Percentiles rank a stretch among this genome's conserved stretches.
Conservation (phyloP, 1,284 basidiomycete genomes). For the Apiotrichum sp. region DNA sequence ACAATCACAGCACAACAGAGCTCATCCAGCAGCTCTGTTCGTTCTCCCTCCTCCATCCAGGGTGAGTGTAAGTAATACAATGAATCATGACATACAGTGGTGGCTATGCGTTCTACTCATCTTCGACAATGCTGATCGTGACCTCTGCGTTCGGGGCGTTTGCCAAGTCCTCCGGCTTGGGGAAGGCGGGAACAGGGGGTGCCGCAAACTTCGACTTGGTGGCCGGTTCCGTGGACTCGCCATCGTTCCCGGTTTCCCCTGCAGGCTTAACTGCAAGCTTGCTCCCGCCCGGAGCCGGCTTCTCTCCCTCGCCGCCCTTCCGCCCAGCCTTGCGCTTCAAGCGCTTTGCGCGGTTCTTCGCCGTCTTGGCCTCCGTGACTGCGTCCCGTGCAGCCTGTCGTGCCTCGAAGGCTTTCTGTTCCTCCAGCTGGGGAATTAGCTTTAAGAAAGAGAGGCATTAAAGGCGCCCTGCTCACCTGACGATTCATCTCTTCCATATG, state of each 20-base stretch:
- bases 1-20: no score
- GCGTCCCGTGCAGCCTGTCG: slow-evolving; percentile 61
- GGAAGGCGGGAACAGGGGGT: neutral
- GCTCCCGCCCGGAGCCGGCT: slow-evolving; percentile 17
- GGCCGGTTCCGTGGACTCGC: no score
- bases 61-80: no score
- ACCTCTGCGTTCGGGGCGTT: slow-evolving; percentile 16
- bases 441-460: no score
- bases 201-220: neutral
- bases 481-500: slow-evolving; percentile 75
- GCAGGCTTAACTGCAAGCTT: slow-evolving; percentile 26
- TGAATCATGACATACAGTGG: no score
- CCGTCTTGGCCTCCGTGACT: slow-evolving; percentile 72
- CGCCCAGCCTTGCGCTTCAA: slow-evolving; percentile 76
- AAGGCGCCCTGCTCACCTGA: slow-evolving; percentile 55
- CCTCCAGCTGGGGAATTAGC: slow-evolving; percentile 54
- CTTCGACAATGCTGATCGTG: slow-evolving; percentile 42
- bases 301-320: slow-evolving; percentile 42
- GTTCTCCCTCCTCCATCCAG: no score
- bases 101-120: slow-evolving; percentile 18
- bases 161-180: slow-evolving; percentile 1
- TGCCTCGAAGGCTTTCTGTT: slow-evolving; percentile 60
- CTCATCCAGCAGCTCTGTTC: no score
- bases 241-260: no score
- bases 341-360: slow-evolving; percentile 83